These are phyloP conservation scores for Hypoxylon fragiforme DNA, from an alignment of 495 filamentous ascomycete genomes.

Conservation along the genomic window DNA sequence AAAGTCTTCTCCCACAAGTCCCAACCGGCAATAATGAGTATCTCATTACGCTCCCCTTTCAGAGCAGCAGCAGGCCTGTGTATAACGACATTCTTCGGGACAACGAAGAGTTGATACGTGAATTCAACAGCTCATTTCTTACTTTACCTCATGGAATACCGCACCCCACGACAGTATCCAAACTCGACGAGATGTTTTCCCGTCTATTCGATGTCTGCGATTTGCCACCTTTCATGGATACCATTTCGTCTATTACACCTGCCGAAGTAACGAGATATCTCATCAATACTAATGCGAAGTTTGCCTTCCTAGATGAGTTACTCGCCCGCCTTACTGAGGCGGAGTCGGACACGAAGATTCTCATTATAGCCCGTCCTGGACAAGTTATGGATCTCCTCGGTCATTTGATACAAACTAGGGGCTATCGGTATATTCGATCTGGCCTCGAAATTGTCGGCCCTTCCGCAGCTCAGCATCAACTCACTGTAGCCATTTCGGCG, in stretches of 20 bases:
- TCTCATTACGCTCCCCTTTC: constrained; percentile 48
- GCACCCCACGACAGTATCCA: constrained; percentile 30
- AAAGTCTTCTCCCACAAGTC: constrained; percentile 25
- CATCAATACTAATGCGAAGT: constrained; percentile 48
- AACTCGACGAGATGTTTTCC: constrained; percentile 44
- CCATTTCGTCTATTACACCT: constrained; percentile 33
- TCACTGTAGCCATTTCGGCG: constrained; percentile 32
- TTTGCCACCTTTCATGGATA: constrained; percentile 44
- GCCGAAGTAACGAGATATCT: constrained; percentile 43
- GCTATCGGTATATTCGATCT: constrained; percentile 33
- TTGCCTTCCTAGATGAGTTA: constrained; percentile 50
- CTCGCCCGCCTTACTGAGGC: constrained; percentile 32
- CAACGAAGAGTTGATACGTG: constrained; percentile 40
- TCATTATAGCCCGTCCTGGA: constrained; percentile 47
- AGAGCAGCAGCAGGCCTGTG: constrained; percentile 39
- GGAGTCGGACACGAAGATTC: constrained; percentile 39
- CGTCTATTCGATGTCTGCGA: constrained; percentile 48
- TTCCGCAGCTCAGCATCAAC: constrained; percentile 14
- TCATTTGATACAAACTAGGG: constrained; percentile 36
- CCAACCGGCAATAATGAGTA: constrained; percentile 33
- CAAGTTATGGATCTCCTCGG: constrained; percentile 44
- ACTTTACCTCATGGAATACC: constrained; percentile 29
- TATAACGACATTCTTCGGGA: constrained; percentile 46
- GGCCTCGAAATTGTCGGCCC: constrained; percentile 22
- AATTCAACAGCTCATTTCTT: constrained; percentile 39